Evolutionary conservation across 106 monocot genomes (phyloP).

Genomic region (Dioscorea dumetorum): DNA sequence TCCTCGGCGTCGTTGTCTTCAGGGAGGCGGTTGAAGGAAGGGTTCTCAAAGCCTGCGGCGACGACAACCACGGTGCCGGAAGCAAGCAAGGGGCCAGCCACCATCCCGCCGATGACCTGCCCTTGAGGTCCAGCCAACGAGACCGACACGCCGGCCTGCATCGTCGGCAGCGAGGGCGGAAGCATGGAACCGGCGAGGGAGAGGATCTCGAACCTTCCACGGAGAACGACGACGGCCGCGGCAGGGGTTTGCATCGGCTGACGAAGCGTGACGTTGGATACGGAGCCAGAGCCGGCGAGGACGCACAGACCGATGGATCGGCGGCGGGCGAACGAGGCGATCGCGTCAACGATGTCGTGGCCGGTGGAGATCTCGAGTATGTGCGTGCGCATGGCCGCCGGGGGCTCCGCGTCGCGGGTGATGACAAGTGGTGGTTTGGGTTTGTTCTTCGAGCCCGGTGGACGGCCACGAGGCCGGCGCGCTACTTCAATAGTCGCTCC

Average conservation of each 20-base stretch:
- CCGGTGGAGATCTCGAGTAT: conserved; percentile 3
- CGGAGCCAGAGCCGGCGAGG: conserved; percentile 1
- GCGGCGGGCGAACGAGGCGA: conserved; percentile 2
- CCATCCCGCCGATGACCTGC: conserved; percentile 5
- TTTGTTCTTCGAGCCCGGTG: conserved; percentile 11
- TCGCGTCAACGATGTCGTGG: not conserved
- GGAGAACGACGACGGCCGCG: not conserved
- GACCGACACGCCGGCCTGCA: not conserved
- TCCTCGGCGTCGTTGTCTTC: not conserved
- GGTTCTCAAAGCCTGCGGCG: not conserved
- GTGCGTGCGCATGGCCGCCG: not conserved
- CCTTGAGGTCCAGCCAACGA: conserved; percentile 3
- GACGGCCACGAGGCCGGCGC: not conserved
- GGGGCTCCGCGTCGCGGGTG: not conserved
- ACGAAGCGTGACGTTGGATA: conserved; percentile 5
- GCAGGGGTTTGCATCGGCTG: not conserved
- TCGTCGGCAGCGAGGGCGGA: not conserved
- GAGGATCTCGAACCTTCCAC: conserved; percentile 12
- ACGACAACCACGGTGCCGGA: conserved; percentile 3
- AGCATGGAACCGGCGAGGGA: conserved; percentile 4
- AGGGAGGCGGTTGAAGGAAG: not conserved
- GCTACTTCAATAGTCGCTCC: too few relatives aligned
- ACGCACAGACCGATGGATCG: conserved; percentile 1
- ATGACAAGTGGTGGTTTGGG: conserved; percentile 4
- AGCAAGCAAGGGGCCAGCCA: conserved; percentile 2